These are phyloP conservation scores for Candida anglica DNA, from an alignment of 805 yeast species.

Conservation along the genomic window DNA sequence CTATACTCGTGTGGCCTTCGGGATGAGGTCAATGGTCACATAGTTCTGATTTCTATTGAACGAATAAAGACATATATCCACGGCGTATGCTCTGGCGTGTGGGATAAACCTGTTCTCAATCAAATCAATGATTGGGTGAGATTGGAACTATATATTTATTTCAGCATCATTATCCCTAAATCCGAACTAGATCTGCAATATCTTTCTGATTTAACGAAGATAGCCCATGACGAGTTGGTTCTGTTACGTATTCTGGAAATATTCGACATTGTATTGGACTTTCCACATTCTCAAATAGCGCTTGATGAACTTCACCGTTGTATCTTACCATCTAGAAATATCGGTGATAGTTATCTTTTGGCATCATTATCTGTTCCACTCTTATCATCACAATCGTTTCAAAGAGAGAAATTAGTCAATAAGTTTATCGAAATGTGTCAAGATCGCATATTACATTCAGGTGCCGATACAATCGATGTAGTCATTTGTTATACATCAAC, in stretches of 20 bases:
- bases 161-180: conserved; percentile 13
- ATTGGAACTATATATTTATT: conserved; percentile 34
- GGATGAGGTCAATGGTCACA: conserved; percentile 18
- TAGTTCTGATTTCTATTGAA: conserved; percentile 34
- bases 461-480: conserved; percentile 72
- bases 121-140: conserved; percentile 35
- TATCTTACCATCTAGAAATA: conserved; percentile 20
- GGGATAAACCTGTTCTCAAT: conserved; percentile 35
- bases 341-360: neutral
- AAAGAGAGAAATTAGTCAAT: conserved; percentile 49
- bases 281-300: conserved; percentile 50
- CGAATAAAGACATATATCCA: conserved; percentile 30
- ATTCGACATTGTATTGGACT: conserved; percentile 51
- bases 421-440: conserved; percentile 45
- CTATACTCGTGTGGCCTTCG: conserved; percentile 9
- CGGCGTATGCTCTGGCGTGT: conserved; percentile 25
- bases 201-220: conserved; percentile 25
- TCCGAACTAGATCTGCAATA: no score
- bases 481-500: conserved; percentile 67
- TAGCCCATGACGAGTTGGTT: conserved; percentile 36
- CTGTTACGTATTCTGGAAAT: conserved; percentile 55
- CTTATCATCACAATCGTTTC: conserved; percentile 25
- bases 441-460: conserved; percentile 63
- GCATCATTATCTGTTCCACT: conserved; percentile 5
- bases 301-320: conserved; percentile 57